phyloP scores from a whole-genome alignment of 345 rosid species.

The Conringia planisiliqua region DNA sequence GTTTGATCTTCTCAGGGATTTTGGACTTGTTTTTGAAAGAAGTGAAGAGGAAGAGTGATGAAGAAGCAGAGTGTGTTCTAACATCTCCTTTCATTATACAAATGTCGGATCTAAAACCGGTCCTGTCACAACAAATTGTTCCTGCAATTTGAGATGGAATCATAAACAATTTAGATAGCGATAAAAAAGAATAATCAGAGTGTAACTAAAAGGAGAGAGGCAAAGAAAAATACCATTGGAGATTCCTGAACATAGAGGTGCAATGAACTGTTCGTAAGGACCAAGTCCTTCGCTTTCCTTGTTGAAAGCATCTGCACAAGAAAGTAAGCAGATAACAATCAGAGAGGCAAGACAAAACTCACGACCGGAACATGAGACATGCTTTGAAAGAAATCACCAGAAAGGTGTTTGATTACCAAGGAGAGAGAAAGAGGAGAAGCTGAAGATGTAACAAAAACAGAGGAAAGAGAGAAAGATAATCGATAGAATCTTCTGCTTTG shows the following conservation, averaged over 20 bases:
- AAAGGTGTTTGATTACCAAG: not conserved
- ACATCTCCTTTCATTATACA: conserved; percentile 78
- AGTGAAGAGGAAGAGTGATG: conserved; percentile 53
- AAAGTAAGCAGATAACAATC: not conserved
- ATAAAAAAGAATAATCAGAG: not conserved
- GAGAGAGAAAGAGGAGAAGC: conserved; percentile 26
- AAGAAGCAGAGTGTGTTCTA: conserved; percentile 55
- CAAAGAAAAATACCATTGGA: conserved; percentile 18
- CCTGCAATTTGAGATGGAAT: not conserved
- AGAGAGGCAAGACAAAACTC: not conserved
- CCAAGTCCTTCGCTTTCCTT: conserved; percentile 4
- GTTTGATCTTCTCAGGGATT: conserved; percentile 49
- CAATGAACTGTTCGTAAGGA: conserved; percentile 17
- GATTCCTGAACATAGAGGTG: conserved; percentile 27
- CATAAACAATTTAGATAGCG: not conserved
- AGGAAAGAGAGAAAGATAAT: conserved; percentile 1
- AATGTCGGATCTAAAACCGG: conserved; percentile 55
- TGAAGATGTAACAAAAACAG: conserved; percentile 27
- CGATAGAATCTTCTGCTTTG: conserved; percentile 2
- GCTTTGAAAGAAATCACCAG: not conserved
- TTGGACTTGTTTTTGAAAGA: conserved; percentile 3
- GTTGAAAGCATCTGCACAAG: conserved; percentile 8
- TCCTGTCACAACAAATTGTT: conserved; percentile 64
- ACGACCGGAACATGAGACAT: not conserved
- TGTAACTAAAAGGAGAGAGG: not conserved